Percentiles rank a stretch among this genome's conserved stretches.
These are phyloP conservation scores for Colletotrichum australisinense DNA, from an alignment of 2,329 filamentous ascomycete species.

Conservation along the genomic window DNA sequence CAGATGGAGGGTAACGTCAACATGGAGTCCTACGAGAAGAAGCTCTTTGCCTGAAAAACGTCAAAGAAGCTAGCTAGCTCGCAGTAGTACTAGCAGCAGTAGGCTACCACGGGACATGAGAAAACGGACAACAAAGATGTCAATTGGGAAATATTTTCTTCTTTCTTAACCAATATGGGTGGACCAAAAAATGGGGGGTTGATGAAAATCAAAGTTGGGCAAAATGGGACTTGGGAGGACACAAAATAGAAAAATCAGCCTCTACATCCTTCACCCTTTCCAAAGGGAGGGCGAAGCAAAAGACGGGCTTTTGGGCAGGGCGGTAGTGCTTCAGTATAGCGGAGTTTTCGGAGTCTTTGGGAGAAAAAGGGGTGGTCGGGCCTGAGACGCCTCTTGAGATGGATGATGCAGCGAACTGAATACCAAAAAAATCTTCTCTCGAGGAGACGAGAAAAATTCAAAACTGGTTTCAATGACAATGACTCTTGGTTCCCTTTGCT, in stretches of 20 bases:
- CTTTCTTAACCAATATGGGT: too few relatives aligned
- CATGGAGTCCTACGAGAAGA: slow-evolving; percentile 99
- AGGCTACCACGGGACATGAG: slow-evolving; percentile 13
- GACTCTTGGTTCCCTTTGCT: not conserved
- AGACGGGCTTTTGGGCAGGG: slow-evolving; percentile 9
- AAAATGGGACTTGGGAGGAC: not conserved
- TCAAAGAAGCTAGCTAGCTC: not conserved
- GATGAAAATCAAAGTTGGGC: slow-evolving; percentile 11
- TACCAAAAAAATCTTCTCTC: slow-evolving; percentile 19
- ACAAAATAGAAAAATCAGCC: not conserved
- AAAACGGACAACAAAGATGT: slow-evolving; percentile 13
- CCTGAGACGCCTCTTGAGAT: slow-evolving; percentile 8
- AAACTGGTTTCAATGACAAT: not conserved
- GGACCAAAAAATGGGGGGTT: not conserved
- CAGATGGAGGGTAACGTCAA: slow-evolving; percentile 98
- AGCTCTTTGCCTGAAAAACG: slow-evolving; percentile 84
- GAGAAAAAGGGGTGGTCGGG: not conserved
- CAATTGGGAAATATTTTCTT: not conserved
- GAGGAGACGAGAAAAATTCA: not conserved
- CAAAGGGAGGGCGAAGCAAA: slow-evolving; percentile 8
- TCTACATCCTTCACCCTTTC: not conserved
- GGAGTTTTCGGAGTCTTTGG: slow-evolving; percentile 33
- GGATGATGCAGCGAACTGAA: slow-evolving; percentile 30
- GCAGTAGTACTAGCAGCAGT: too few relatives aligned
- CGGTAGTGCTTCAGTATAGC: slow-evolving; percentile 28